Evolutionary conservation across 108 stramenopile genomes (phyloP).

Genomic region (Conticribra weissflogii): DNA sequence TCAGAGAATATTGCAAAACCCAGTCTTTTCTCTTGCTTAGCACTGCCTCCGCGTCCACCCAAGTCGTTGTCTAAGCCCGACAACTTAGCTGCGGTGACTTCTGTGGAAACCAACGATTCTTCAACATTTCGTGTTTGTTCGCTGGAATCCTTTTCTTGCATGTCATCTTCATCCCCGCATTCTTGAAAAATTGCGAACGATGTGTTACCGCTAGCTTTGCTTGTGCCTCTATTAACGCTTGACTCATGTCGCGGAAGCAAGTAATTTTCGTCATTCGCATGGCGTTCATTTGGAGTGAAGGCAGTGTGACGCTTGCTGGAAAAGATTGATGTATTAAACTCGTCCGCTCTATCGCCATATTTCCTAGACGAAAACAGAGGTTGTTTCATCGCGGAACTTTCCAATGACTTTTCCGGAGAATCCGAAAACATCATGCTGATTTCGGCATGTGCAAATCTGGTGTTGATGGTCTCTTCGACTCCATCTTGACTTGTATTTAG

Average conservation of each 20-base stretch:
- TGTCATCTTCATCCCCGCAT: slow-evolving; percentile 13
- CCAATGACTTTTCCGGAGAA: slow-evolving; percentile 18
- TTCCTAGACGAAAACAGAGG: slow-evolving; percentile 10
- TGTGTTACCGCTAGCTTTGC: too few relatives aligned
- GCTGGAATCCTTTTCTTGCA: too few relatives aligned
- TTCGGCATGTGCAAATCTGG: slow-evolving; percentile 79
- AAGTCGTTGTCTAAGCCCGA: slow-evolving; percentile 59
- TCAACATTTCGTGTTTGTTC: too few relatives aligned
- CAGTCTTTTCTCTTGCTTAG: not conserved
- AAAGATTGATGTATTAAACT: too few relatives aligned
- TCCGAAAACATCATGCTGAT: slow-evolving; percentile 87
- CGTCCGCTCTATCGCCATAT: too few relatives aligned
- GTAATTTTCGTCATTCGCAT: too few relatives aligned
- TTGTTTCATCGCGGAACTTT: slow-evolving; percentile 10
- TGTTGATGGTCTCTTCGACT: slow-evolving; percentile 84
- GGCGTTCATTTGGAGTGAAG: too few relatives aligned
- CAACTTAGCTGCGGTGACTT: slow-evolving; percentile 62
- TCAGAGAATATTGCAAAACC: not conserved
- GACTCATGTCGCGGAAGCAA: too few relatives aligned
- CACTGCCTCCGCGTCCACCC: slow-evolving; percentile 20
- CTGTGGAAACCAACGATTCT: slow-evolving; percentile 16
- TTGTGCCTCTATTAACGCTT: too few relatives aligned
- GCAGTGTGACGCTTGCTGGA: too few relatives aligned
- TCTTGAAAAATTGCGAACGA: slow-evolving; percentile 41
- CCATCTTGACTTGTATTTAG: slow-evolving; percentile 58